Conservation (phyloP, 495 filamentous ascomycete species). For the Hypomontagnella submonticulosa region DNA sequence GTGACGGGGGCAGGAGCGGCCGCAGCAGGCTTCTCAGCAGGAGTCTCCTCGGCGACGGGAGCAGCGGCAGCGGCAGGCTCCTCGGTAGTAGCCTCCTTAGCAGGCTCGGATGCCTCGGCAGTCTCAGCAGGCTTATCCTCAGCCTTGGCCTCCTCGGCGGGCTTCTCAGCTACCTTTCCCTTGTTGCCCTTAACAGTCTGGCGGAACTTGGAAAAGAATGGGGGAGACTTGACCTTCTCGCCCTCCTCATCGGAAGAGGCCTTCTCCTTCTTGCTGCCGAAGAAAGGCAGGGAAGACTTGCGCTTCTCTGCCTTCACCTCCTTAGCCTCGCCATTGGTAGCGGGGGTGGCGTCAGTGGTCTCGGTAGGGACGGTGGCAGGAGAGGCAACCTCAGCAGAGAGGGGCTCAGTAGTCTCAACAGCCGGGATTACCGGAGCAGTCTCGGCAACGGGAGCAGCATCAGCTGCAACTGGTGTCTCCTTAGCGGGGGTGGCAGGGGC, state of each 20-base stretch:
- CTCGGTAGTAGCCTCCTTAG: slow-evolving; percentile 57
- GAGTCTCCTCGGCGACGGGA: slow-evolving; percentile 48
- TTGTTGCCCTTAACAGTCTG: slow-evolving; percentile 65
- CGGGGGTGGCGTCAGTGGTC: slow-evolving; percentile 54
- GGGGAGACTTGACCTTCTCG: slow-evolving; percentile 65
- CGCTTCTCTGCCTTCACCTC: slow-evolving; percentile 66
- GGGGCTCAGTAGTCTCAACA: slow-evolving; percentile 65
- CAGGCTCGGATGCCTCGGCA: slow-evolving; percentile 58
- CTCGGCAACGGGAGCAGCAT: slow-evolving; percentile 60
- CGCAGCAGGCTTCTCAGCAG: slow-evolving; percentile 51
- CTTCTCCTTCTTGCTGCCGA: slow-evolving; percentile 65
- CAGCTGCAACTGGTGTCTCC: slow-evolving; percentile 53
- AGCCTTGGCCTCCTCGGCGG: slow-evolving; percentile 54
- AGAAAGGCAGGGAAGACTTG: slow-evolving; percentile 67
- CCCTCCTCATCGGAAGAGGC: slow-evolving; percentile 60
- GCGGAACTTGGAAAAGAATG: slow-evolving; percentile 67
- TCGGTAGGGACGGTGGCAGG: slow-evolving; percentile 58
- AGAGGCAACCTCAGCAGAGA: slow-evolving; percentile 59
- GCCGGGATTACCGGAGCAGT: slow-evolving; percentile 67
- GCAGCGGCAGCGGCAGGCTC: slow-evolving; percentile 48
- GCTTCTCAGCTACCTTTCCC: slow-evolving; percentile 62
- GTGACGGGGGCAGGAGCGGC: slow-evolving; percentile 54
- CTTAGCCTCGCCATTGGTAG: slow-evolving; percentile 63
- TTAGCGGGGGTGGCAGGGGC: slow-evolving; percentile 47
- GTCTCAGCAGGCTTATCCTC: slow-evolving; percentile 65